Conservation (phyloP, 352 stramenopile species). For the Phytophthora fragariaefolia region DNA sequence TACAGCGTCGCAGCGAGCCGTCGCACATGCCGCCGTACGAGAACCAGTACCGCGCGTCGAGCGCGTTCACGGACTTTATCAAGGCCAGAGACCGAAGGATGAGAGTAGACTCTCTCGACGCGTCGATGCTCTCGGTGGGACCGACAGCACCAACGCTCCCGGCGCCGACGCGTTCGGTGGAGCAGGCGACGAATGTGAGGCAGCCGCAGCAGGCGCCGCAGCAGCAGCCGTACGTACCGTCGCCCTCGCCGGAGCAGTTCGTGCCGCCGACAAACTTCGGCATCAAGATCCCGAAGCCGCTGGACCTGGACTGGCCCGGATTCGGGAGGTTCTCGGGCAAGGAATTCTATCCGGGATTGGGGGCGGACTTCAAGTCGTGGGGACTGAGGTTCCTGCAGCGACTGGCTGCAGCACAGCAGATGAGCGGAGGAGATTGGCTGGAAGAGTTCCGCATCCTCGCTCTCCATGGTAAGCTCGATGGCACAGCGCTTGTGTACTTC, state of each 20-base stretch:
- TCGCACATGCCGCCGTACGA: background rate
- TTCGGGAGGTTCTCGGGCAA: constrained; percentile 7
- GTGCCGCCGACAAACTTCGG: constrained; percentile 7
- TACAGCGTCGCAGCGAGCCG: background rate
- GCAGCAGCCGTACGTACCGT: background rate
- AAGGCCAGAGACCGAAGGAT: constrained; percentile 1
- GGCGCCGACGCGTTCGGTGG: background rate
- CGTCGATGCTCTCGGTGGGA: background rate
- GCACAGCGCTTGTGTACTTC: constrained; percentile 1
- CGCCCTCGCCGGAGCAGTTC: background rate
- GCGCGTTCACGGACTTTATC: constrained; percentile 10
- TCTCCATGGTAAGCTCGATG: constrained; percentile 9
- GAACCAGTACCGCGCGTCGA: background rate
- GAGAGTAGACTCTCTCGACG: background rate
- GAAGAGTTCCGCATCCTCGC: constrained; percentile 8
- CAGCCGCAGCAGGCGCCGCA: background rate
- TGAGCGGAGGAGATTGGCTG: constrained; percentile 2
- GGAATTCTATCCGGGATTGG: constrained; percentile 6
- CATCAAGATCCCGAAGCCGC: constrained; percentile 3
- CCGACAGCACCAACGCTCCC: background rate
- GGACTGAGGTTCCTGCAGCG: constrained; percentile 4
- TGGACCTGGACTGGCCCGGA: background rate
- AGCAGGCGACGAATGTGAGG: background rate
- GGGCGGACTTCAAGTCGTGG: constrained; percentile 12
- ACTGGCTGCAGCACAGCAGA: constrained; percentile 4